A percentile compares a stretch with the other conserved stretches of the same genome.
phyloP scores from a whole-genome alignment of 1,284 basidiomycete genomes.

The Puccinia coronata region DNA sequence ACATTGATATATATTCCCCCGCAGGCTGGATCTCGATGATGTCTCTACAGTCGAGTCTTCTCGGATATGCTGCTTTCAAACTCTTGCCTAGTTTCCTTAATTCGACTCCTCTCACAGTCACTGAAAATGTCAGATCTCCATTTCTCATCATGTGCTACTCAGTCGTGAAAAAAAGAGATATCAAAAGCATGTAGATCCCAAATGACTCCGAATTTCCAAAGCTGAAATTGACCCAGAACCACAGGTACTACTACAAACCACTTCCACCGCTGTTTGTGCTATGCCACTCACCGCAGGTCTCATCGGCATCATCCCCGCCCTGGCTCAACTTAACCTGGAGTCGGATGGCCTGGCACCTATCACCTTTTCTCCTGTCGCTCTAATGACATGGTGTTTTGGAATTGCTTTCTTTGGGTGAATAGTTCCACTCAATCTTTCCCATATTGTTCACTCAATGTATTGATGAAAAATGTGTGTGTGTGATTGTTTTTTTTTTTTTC shows the following conservation, averaged over 20 bases:
- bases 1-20: not conserved
- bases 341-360: conserved; percentile 78
- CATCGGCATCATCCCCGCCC: conserved; percentile 88
- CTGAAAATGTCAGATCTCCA: conserved; percentile 43
- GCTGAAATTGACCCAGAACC: conserved; percentile 57
- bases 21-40: conserved; percentile 48
- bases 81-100: conserved; percentile 66
- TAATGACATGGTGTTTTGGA: conserved; percentile 79
- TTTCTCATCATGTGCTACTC: not conserved
- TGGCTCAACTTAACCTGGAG: conserved; percentile 72
- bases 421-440: not conserved
- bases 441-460: too few relatives aligned
- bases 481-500: conserved; percentile 50
- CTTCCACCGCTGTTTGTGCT: conserved; percentile 76
- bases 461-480: too few relatives aligned
- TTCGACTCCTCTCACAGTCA: conserved; percentile 45
- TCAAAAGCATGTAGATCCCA: conserved; percentile 28
- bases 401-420: conserved; percentile 86
- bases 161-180: not conserved
- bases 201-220: not conserved
- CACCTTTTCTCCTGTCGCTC: conserved; percentile 69
- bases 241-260: conserved; percentile 80
- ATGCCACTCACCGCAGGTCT: conserved; percentile 93
- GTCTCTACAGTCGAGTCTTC: conserved; percentile 63
- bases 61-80: conserved; percentile 81